Base-by-base conservation (phyloP, 73 alveolate genomes). In the Paramecium sexaurelia region DNA sequence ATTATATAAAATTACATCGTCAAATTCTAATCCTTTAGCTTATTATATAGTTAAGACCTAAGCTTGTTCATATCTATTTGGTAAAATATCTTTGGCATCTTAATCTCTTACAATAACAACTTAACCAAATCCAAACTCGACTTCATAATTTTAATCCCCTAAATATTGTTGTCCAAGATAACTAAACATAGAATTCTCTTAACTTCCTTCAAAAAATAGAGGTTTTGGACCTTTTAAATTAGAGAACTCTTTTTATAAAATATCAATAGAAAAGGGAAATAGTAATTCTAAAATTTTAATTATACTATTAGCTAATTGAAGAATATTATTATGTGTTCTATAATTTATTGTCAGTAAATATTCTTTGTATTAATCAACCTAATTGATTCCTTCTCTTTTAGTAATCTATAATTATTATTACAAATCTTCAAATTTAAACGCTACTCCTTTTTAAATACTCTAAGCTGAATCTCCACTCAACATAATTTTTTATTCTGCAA, bases 21-120 rank as follows among this genome's bases (percentile, higher is more conserved):
- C 98, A 87, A 95, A 96, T 90, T 96, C 99, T 1, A 96, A 95
- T 41, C 99, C 99, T 91, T 96, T 96, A n/a, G 98, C 96, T 71
- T 96, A 98, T 39, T 85, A 96, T 7, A 96, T 96, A 1, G 99
- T 95, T 19, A 96, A 90, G 40, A 96, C 91, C 5, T 95, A 94
- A 43, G 97, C 97, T 69, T 95, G 96, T 55, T 94, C 22, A 41
- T 95, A 85, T 55, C 94, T 51, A 19, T 87, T 57, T 9, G 96
- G 98, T n/a, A 96, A 45, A 26, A 55, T 92, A 20, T 78, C 92
- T 71, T 96, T 96, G 7, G 95, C 78, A 22, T 71, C 95, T 66
- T 96, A 92, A 73, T 95, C 95, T 75, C 96, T 95, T 24, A 95
- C 98, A 43, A 96, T 94, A 32, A 96, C 87, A 17, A 94, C 99